Conservation (phyloP, 768 basidiomycete genomes). For the Russula olivacea region DNA sequence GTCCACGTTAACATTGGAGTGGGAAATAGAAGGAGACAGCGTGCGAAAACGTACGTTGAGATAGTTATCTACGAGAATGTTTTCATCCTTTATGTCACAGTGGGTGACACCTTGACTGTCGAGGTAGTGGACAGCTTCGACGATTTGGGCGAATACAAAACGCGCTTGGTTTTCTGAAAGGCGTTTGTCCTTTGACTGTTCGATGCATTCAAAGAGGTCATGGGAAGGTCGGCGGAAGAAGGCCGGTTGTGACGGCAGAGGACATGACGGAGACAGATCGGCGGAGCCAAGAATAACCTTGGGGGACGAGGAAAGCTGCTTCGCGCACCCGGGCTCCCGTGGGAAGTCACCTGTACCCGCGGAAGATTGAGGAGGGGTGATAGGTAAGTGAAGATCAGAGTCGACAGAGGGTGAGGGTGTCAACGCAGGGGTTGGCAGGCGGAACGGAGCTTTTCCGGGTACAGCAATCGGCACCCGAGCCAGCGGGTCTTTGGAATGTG, state of each 20-base stretch:
- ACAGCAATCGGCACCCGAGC: conserved; percentile 5
- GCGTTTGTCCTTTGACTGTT: conserved; percentile 73
- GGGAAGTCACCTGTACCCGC: conserved; percentile 5
- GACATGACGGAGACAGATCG: conserved; percentile 16
- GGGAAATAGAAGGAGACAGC: background rate
- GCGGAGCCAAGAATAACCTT: conserved; percentile 1
- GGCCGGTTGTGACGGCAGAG: conserved; percentile 26
- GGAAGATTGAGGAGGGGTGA: conserved; percentile 21
- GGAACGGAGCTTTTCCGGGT: conserved; percentile 14
- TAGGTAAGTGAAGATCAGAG: conserved; percentile 17
- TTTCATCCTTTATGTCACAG: conserved; percentile 97
- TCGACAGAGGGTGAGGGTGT: conserved; percentile 24
- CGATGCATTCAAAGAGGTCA: conserved; percentile 94
- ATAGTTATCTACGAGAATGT: conserved; percentile 71
- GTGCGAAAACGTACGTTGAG: conserved; percentile 48
- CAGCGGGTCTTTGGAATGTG: conserved; percentile 38
- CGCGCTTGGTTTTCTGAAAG: conserved; percentile 74
- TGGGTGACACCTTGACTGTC: conserved; percentile 82
- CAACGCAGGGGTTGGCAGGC: conserved; percentile 23
- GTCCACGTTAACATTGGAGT: conserved; percentile 20
- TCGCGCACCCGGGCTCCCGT: conserved; percentile 3
- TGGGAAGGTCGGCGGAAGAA: conserved; percentile 73
- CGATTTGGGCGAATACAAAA: conserved; percentile 82
- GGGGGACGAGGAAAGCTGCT: conserved; percentile 4
- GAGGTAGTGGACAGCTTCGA: conserved; percentile 77